phyloP scores from a whole-genome alignment of 139 green algal species.

The Asterochloris erici region DNA sequence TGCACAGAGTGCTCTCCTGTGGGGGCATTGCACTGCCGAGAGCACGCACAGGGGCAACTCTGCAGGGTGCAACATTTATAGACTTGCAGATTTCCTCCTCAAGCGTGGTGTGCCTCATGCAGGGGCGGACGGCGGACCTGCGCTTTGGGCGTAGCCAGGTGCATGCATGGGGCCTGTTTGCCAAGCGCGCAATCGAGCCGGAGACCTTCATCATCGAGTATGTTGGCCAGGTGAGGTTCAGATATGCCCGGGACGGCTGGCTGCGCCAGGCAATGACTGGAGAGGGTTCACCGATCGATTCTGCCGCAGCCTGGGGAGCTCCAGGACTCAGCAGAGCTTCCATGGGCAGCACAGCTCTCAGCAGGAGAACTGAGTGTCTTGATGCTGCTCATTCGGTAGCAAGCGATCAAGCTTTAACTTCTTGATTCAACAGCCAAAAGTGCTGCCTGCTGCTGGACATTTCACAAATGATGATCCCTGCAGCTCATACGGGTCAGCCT shows the following conservation, averaged over 20 bases:
- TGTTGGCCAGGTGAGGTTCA: constrained; percentile 59
- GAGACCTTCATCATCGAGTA: constrained; percentile 88
- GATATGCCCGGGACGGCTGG: background rate
- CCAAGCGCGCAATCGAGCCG: constrained; percentile 53
- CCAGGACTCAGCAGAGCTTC: too few species aligned
- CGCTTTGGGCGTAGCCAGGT: constrained; percentile 36
- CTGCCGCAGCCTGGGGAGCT: background rate
- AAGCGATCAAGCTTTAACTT: too few species aligned
- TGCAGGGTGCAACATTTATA: too few species aligned
- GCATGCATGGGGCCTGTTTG: constrained; percentile 80
- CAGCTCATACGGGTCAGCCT: constrained; percentile 10
- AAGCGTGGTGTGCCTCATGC: background rate
- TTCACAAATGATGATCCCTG: background rate
- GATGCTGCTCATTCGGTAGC: too few species aligned
- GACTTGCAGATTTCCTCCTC: background rate
- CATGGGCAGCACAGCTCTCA: too few species aligned
- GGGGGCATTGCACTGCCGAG: too few species aligned
- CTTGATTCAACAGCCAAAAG: too few species aligned
- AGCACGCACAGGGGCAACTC: too few species aligned
- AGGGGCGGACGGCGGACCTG: constrained; percentile 31
- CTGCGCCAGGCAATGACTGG: background rate
- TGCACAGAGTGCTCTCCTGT: too few species aligned
- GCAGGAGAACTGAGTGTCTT: too few species aligned
- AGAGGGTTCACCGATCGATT: background rate
- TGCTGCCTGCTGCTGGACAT: too few species aligned